These are phyloP conservation scores for Lasiodiplodia hormozganensis DNA, from an alignment of 2,329 filamentous ascomycete genomes.

Conservation along the genomic window DNA sequence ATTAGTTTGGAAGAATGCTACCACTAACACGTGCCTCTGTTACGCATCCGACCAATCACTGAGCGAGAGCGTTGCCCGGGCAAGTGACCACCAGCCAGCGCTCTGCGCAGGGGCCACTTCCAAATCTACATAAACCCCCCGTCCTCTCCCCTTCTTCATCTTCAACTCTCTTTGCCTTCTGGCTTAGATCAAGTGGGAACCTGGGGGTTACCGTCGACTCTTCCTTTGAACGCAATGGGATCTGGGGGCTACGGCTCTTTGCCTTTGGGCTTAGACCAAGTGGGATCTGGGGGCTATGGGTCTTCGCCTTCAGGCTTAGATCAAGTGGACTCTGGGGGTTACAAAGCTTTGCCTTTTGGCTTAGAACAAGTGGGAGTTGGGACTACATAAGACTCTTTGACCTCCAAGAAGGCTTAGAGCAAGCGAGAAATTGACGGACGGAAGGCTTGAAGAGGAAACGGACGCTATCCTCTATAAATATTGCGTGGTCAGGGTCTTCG, in stretches of 20 bases:
- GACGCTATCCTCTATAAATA: background rate
- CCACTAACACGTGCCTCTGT: too few species aligned
- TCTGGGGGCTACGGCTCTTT: background rate
- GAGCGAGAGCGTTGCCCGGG: too few species aligned
- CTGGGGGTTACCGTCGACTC: background rate
- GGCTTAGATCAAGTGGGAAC: background rate
- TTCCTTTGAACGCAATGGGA: background rate
- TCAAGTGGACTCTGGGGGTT: background rate
- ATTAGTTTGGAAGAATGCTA: too few species aligned
- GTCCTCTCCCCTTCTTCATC: background rate
- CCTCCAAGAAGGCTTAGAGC: too few species aligned
- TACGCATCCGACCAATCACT: too few species aligned
- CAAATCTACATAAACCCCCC: too few species aligned
- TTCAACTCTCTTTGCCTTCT: background rate
- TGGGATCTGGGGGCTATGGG: background rate
- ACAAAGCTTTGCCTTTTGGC: background rate
- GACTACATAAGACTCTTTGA: too few species aligned
- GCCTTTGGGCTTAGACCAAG: background rate
- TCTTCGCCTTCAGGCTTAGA: background rate
- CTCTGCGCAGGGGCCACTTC: too few species aligned
- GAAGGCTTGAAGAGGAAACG: background rate
- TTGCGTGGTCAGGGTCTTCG: background rate
- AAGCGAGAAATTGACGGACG: background rate
- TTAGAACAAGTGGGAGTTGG: background rate
- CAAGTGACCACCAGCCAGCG: too few species aligned